phyloP scores from a whole-genome alignment of 768 basidiomycete species.

The Suillus spraguei region DNA sequence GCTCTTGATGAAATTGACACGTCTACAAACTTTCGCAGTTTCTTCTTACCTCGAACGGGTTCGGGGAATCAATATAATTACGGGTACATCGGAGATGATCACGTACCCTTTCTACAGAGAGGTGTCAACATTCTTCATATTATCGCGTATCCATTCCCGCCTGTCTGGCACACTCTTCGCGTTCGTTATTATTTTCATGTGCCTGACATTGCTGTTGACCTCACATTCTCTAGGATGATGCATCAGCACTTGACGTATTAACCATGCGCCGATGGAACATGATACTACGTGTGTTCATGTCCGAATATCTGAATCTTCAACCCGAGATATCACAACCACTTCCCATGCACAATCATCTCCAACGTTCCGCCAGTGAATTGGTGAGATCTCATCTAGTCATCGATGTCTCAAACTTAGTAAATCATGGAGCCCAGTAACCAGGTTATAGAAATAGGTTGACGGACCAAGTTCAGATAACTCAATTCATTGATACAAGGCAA shows the following conservation, averaged over 20 bases:
- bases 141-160: constrained; percentile 87
- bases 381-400: constrained; percentile 35
- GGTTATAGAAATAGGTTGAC: neutral
- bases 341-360: constrained; percentile 26
- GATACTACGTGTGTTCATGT: constrained; percentile 82
- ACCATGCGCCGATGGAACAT: constrained; percentile 92
- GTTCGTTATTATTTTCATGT: constrained; percentile 44
- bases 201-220: constrained; percentile 5
- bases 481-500: neutral
- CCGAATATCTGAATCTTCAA: constrained; percentile 82
- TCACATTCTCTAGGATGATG: constrained; percentile 72
- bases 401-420: neutral
- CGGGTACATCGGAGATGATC: constrained; percentile 88
- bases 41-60: constrained; percentile 57
- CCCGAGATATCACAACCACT: constrained; percentile 44
- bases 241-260: constrained; percentile 77
- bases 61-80: constrained; percentile 37
- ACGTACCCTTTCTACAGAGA: constrained; percentile 80
- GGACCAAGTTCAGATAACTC: neutral
- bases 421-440: constrained; percentile 7
- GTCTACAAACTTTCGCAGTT: constrained; percentile 53
- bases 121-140: constrained; percentile 92
- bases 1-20: constrained; percentile 55
- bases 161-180: constrained; percentile 81
- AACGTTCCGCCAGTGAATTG: constrained; percentile 47